phyloP scores from a whole-genome alignment of 345 rosid species.

The Rubroshorea leprosula region DNA sequence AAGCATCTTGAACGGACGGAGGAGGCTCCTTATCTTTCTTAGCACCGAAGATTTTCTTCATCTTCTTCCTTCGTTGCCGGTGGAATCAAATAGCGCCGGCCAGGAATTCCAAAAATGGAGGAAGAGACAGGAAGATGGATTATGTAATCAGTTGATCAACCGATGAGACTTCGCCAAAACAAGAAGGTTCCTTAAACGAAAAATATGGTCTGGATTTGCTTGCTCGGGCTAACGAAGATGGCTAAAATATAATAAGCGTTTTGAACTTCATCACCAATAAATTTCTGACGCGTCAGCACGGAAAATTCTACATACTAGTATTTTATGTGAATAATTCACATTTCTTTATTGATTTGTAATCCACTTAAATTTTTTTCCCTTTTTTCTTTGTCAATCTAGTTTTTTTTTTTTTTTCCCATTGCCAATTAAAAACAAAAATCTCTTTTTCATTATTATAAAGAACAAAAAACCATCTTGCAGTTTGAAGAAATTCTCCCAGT shows the following conservation, averaged over 20 bases:
- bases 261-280: not conserved
- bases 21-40: conserved; percentile 95
- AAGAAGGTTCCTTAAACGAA: not conserved
- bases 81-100: not conserved
- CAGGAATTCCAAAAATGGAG: not conserved
- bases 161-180: not conserved
- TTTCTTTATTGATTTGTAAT: too few species aligned
- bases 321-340: too few species aligned
- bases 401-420: conserved; percentile 37
- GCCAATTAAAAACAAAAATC: too few species aligned
- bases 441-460: too few species aligned
- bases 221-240: not conserved
- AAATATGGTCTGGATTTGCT: not conserved
- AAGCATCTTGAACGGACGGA: conserved; percentile 73
- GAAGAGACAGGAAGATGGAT: not conserved
- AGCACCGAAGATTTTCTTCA: conserved; percentile 84
- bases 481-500: too few species aligned
- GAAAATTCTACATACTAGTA: too few species aligned
- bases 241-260: too few species aligned
- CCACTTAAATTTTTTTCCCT: conserved; percentile 24
- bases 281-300: not conserved
- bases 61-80: conserved; percentile 25
- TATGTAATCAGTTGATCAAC: not conserved
- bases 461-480: too few species aligned
- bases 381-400: too few species aligned